Percentiles rank a stretch among this genome's conserved stretches.
phyloP scores from a whole-genome alignment of 2,329 filamentous ascomycete genomes.

The Fusarium papillatum region DNA sequence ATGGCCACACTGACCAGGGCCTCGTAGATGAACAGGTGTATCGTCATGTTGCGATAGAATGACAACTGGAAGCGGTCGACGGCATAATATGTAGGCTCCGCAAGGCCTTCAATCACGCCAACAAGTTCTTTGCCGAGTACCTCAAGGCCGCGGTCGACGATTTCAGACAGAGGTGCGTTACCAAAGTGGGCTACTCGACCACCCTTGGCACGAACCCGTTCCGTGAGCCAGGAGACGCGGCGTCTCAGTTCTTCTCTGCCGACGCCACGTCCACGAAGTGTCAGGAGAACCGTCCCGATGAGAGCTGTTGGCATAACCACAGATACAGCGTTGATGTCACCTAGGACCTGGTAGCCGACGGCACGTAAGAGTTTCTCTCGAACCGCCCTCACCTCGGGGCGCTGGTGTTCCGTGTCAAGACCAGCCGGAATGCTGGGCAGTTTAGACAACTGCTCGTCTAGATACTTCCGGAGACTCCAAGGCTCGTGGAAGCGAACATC shows the following conservation, averaged over 20 bases:
- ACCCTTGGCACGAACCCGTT: conserved; percentile 85
- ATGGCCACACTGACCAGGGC: conserved; percentile 90
- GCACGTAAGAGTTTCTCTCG: conserved; percentile 84
- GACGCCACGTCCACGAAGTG: conserved; percentile 90
- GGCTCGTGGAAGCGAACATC: conserved; percentile 97
- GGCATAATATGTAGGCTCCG: conserved; percentile 94
- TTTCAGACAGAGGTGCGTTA: conserved; percentile 80
- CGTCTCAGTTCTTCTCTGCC: conserved; percentile 88
- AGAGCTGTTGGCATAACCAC: conserved; percentile 98
- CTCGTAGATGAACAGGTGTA: conserved; percentile 96
- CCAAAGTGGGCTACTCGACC: conserved; percentile 96
- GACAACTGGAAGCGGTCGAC: conserved; percentile 97
- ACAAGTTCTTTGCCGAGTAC: conserved; percentile 93
- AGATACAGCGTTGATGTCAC: conserved; percentile 95
- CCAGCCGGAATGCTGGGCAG: conserved; percentile 59
- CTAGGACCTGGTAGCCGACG: conserved; percentile 91
- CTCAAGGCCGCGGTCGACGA: conserved; percentile 91
- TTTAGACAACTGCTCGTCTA: conserved; percentile 79
- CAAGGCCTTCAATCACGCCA: conserved; percentile 81
- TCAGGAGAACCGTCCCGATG: conserved; percentile 93
- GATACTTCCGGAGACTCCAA: conserved; percentile 89
- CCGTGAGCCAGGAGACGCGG: conserved; percentile 90
- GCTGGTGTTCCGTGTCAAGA: conserved; percentile 60
- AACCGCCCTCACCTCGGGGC: conserved; percentile 64
- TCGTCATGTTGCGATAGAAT: conserved; percentile 99